Base-by-base conservation (phyloP, 2,329 filamentous ascomycete species). In the Claviceps quebecensis region DNA sequence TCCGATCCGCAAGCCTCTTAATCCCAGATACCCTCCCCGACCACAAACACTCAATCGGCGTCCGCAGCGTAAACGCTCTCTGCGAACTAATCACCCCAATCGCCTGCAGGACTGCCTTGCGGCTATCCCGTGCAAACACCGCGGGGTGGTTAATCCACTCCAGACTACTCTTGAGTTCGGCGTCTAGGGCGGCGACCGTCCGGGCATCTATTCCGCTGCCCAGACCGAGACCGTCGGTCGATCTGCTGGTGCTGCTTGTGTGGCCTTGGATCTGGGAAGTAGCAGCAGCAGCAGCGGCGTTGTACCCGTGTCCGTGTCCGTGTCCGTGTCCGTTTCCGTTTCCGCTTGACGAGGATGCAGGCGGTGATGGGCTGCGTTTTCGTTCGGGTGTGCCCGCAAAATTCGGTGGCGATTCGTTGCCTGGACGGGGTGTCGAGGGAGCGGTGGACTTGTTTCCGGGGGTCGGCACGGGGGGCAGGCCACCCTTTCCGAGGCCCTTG, bases 131-230 rank as follows among this genome's bases (percentile, higher is more conserved):
- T 8, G 86, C 84, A 64, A 98, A 98, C 2, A 97, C 87, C 2
- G 90, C 90, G 1, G 93, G 93, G 62, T 98, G 93, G 63, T 86
- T 89, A 67, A 98, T 97, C 93, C 93, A 98, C 68, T 98, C 93
- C 16, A 98, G 72, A 48, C 86, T 87, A 37, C 86, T 80, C 65
- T 95, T 88, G 37, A 98, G 78, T 66, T 98, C 93, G 1, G 86
- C 80, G 65, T 98, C 93, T 17, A 98, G 80, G 2, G 93, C 90
- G 23, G 81, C 75, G 60, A 97, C 91, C 0, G 87, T 93, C 38
- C 75, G 75, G 5, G 79, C 70, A 61, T 98, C 93, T 52, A 98
- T 91, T n/a, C 88, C 86, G 6, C 82, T 78, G 70, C 78, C 58
- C 67, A 84, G 53, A 66, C 76, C 64, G 67, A 87, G 63, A 6